Base-by-base conservation (phyloP, 805 yeast species). In the Kockiozyma suomiensis region DNA sequence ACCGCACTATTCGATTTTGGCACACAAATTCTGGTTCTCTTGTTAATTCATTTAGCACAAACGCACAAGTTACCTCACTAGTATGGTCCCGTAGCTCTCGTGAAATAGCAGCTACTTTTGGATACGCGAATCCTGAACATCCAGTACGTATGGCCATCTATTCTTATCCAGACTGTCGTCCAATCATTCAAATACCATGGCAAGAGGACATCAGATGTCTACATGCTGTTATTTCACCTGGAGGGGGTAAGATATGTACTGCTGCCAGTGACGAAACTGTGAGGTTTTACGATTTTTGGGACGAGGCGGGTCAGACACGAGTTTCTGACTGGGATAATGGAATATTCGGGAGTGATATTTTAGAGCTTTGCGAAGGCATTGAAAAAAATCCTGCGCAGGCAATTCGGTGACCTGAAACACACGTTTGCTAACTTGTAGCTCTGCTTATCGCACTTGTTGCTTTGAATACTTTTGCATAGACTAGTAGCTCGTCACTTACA, bases 1-100 rank as follows among this genome's bases (percentile, higher is more conserved):
- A 92, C 71, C 76, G 92, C 52, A 81, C 81, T n/a, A 82, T 91
- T 7, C 73, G 92, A 59, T 90, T 90, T 71, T 91, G 97, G 97
- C 96, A 92, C 72, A 81, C 94, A 0, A 76, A 76, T 2, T 79
- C 93, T 0, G 97, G 97, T 0, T 86, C 96, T 0, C 72, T 89
- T 32, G 74, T 91, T 32, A 76, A 79, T 7, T 77, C 85, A 25
- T 70, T 78, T 43, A 75, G 79, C 46, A 85, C 94, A 0, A 78
- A 78, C 25, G 86, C 88, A 0, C 97, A 92, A 70, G 81, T 91
- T 2, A 90, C 97, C 0, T 82, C 96, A 0, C 72, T 91, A 40
- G 76, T 82, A 21, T 91, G 97, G 97, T 86, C 93, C 1, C 74
- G 72, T 15, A 78, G 78, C 28, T 77, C 78, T 56, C 82, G 81